These are phyloP conservation scores for Trypanosoma brucei DNA, from an alignment of 208 protist genomes.

Conservation along the genomic window DNA sequence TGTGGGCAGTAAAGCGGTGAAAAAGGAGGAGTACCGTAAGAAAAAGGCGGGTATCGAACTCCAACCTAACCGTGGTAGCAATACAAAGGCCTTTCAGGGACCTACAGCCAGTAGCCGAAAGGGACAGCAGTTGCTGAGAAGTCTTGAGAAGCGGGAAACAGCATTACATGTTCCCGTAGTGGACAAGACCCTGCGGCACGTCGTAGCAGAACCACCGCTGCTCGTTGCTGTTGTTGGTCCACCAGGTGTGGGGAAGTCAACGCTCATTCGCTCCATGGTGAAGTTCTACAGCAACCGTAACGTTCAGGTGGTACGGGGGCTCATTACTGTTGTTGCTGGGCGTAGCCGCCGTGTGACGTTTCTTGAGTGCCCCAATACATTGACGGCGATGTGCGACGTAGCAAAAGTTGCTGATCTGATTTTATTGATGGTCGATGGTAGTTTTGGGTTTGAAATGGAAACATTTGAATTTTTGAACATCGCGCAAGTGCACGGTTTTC, in stretches of 20 bases:
- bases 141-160: conserved; percentile 84
- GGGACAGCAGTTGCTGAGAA: conserved; percentile 76
- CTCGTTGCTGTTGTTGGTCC: conserved; percentile 96
- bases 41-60: conserved; percentile 85
- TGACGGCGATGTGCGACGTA: conserved; percentile 98
- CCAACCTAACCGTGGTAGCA: conserved; percentile 87
- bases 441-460: conserved; percentile 99
- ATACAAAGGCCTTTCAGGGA: conserved; percentile 90
- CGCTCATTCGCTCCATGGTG: conserved; percentile 97
- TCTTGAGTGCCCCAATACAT: conserved; percentile 96
- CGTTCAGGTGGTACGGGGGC: conserved; percentile 92
- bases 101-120: conserved; percentile 64
- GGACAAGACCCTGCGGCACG: conserved; percentile 83
- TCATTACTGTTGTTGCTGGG: conserved; percentile 96
- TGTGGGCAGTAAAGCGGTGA: conserved; percentile 81
- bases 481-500: conserved; percentile 97
- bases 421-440: conserved; percentile 97
- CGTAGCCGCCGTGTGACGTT: conserved; percentile 95
- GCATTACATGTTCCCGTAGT: conserved; percentile 74
- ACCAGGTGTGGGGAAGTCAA: conserved; percentile 96
- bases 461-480: conserved; percentile 99
- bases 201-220: conserved; percentile 90
- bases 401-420: conserved; percentile 98
- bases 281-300: conserved; percentile 97
- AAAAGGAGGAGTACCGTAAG: conserved; percentile 85